phyloP scores from a whole-genome alignment of 2,329 filamentous ascomycete genomes.

The Paecilomyces variotii region DNA sequence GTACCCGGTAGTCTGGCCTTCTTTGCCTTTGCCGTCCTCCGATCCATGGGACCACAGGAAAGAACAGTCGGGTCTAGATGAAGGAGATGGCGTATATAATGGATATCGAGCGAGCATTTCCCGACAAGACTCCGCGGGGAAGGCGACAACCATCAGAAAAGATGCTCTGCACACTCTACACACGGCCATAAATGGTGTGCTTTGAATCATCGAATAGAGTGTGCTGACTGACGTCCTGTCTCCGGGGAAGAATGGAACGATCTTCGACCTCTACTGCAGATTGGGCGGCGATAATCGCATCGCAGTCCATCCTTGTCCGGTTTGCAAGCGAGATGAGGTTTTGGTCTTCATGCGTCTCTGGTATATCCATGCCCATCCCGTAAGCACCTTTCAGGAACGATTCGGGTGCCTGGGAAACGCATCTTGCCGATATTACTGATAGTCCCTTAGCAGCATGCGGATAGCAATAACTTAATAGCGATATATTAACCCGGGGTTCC shows the following conservation, averaged over 20 bases:
- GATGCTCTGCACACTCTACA: too few species aligned
- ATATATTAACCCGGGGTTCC: background rate
- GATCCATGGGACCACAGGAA: too few species aligned
- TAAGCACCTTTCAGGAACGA: background rate
- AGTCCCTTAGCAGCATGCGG: background rate
- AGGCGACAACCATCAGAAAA: too few species aligned
- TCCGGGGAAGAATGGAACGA: background rate
- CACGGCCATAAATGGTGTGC: too few species aligned
- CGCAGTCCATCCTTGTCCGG: background rate
- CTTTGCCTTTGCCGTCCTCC: too few species aligned
- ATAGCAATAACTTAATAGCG: background rate
- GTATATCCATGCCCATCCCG: background rate
- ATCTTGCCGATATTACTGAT: background rate
- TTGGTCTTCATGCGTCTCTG: background rate
- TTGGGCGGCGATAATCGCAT: background rate
- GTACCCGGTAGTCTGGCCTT: too few species aligned
- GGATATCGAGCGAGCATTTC: too few species aligned
- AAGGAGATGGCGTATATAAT: too few species aligned
- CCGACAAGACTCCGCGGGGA: too few species aligned
- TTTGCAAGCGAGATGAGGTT: background rate
- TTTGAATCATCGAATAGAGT: too few species aligned
- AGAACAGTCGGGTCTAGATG: too few species aligned
- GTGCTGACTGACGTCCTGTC: too few species aligned
- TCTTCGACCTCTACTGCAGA: background rate
- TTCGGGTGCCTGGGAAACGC: background rate